phyloP scores from a whole-genome alignment of 2,329 filamentous ascomycete species.

The Volutella citrinella region DNA sequence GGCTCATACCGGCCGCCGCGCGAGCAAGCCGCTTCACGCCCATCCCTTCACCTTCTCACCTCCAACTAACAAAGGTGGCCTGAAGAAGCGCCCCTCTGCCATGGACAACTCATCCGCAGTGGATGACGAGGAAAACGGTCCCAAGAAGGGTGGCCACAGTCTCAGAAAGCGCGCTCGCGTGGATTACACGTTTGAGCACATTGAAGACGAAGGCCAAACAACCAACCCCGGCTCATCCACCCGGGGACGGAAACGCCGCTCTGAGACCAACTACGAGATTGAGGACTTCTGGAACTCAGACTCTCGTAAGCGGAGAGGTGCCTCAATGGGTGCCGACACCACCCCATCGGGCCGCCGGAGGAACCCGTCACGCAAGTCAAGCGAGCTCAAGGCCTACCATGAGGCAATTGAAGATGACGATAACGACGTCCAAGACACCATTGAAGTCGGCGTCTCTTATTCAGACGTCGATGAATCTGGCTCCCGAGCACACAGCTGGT shows the following conservation, averaged over 20 bases:
- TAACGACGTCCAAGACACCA: conserved; percentile 55
- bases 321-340: conserved; percentile 34
- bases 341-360: conserved; percentile 37
- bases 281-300: conserved; percentile 29
- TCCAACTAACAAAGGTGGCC: conserved; percentile 26
- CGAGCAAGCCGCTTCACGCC: conserved; percentile 34
- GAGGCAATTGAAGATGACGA: conserved; percentile 35
- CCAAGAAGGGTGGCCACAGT: conserved; percentile 57
- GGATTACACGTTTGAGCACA: conserved; percentile 55
- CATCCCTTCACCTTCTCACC: conserved; percentile 37
- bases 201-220: conserved; percentile 44
- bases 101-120: conserved; percentile 38
- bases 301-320: conserved; percentile 36
- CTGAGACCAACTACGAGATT: conserved; percentile 32
- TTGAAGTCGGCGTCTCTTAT: conserved; percentile 49
- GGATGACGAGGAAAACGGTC: conserved; percentile 47
- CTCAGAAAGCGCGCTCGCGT: conserved; percentile 54
- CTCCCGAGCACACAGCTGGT: conserved; percentile 19
- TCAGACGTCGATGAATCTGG: conserved; percentile 33
- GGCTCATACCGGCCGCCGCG: conserved; percentile 26
- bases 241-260: conserved; percentile 36
- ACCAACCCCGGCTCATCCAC: conserved; percentile 32
- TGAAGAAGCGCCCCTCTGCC: conserved; percentile 40
- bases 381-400: conserved; percentile 30
- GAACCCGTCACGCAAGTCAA: conserved; percentile 38